Base-by-base conservation (phyloP, 208 protist genomes). In the Angomonas desouzai region DNA sequence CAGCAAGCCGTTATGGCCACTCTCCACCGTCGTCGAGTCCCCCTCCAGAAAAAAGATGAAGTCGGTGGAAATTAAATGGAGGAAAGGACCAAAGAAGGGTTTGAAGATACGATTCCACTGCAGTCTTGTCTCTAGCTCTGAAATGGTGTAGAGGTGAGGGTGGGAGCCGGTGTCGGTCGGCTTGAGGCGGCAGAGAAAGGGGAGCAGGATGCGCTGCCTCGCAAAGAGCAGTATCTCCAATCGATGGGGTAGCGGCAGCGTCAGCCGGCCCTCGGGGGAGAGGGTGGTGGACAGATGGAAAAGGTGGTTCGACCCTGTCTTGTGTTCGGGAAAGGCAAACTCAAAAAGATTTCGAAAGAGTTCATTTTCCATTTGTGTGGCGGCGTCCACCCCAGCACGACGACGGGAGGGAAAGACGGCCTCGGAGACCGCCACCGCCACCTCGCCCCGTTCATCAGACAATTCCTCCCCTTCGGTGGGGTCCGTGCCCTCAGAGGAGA, bases 1-100 rank as follows among this genome's bases (percentile, higher is more conserved):
- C 6, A 51, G 20, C 20, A 51, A 51, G n/a, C 45, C 20, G n/a
- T 23, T 23, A 23, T 13, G n/a, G n/a, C n/a, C n/a, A n/a, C n/a
- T n/a, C n/a, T n/a, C n/a, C n/a, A n/a, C n/a, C n/a, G n/a, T n/a
- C n/a, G n/a, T n/a, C n/a, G n/a, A n/a, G n/a, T n/a, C n/a, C n/a
- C n/a, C n/a, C n/a, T n/a, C n/a, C n/a, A 51, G 20, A 4, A 51
- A 51, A 51, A 51, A 51, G 3, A 16, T 51, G 6, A 51, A 51
- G n/a, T 51, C 45, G 6, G 10, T 13, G 10, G 18, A 13, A 13
- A 51, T 51, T 27, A 51, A 13, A 13, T 51, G 10, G n/a, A 27
- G 20, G n/a, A 51, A 51, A 4, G 45, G 20, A 13, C 45, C 45
- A 16, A 51, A 51, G 6, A 9, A 22, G 45, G 45, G 45, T 23